phyloP scores from a whole-genome alignment of 352 stramenopile species.

The Globisporangium megalacanthum region DNA sequence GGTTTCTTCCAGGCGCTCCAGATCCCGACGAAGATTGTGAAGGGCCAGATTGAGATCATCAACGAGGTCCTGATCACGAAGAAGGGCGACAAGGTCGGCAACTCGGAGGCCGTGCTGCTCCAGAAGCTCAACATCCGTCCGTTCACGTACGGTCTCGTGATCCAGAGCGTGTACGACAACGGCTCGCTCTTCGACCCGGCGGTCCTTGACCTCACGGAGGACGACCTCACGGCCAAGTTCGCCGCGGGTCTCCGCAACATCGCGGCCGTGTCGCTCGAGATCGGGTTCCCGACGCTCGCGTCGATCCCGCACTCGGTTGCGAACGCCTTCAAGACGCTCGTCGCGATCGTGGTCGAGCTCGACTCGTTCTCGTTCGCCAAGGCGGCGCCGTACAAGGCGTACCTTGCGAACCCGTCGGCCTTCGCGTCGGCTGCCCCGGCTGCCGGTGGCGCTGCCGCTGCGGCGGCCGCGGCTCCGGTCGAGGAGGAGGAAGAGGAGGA shows the following conservation, averaged over 20 bases:
- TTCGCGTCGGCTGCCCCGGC: slow-evolving; percentile 87
- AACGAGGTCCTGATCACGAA: slow-evolving; percentile 94
- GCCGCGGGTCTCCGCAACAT: slow-evolving; percentile 91
- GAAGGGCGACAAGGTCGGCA: slow-evolving; percentile 96
- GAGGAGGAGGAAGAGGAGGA: slow-evolving; percentile 77
- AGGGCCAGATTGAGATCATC: slow-evolving; percentile 99
- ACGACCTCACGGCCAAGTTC: slow-evolving; percentile 96
- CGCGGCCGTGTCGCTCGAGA: slow-evolving; percentile 93
- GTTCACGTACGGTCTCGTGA: slow-evolving; percentile 98
- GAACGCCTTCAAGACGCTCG: slow-evolving; percentile 98
- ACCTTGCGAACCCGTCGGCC: slow-evolving; percentile 92
- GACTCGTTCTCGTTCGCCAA: slow-evolving; percentile 97
- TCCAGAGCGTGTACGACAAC: slow-evolving; percentile 98
- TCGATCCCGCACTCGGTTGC: slow-evolving; percentile 98
- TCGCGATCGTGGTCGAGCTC: slow-evolving; percentile 94
- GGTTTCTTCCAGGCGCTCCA: slow-evolving; percentile 99
- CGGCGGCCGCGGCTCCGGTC: slow-evolving; percentile 53
- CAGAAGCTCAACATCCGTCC: slow-evolving; percentile 99
- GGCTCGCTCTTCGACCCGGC: slow-evolving; percentile 98
- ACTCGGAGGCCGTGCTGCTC: slow-evolving; percentile 97
- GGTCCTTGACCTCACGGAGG: slow-evolving; percentile 98
- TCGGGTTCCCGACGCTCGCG: slow-evolving; percentile 96
- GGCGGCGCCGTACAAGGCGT: slow-evolving; percentile 96
- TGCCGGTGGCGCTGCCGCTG: slow-evolving; percentile 64
- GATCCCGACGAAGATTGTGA: slow-evolving; percentile 99